Evolutionary conservation across 495 filamentous ascomycete species (phyloP), one percentile per base, ranked within the genome.

Genomic region (Peziza echinospora): DNA sequence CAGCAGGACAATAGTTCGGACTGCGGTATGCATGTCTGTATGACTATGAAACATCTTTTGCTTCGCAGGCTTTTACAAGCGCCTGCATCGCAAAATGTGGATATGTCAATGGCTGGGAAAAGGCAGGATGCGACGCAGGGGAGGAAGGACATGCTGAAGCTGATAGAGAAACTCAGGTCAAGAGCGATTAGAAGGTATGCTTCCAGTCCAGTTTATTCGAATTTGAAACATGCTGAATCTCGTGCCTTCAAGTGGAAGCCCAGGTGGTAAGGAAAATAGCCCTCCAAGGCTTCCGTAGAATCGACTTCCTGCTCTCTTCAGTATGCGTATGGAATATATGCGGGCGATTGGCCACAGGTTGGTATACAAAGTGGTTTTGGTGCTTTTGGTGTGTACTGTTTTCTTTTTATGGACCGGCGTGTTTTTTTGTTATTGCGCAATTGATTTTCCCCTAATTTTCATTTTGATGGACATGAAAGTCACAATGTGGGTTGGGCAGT

Each of bases 21-120:
- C 64, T 99, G 91, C 58, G 91, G 91, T 11, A 84, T 99, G 0
- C 94, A 84, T 60, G 91, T 99, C 1, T 96, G 91, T 60, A 71
- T 93, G 52, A 70, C 80, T 47, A 99, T 96, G 86, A 71, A 81
- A 30, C 75, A 93, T 61, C 63, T 99, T 13, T 72, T 97, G 17
- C 62, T 93, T 26, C 83, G 81, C 62, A 69, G 80, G 41, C 64
- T 99, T n/a, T 63, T 99, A 39, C 70, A 66, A 40, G 82, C 80
- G 3, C 77, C 81, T 53, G 71, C 76, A 1, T 71, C 70, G 44
- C 72, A 84, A 58, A 89, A 89, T 61, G 74, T 94, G n/a, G 84
- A 75, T 51, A 94, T 96, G 86, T 84, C 77, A 50, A 78, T 99
- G 68, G 76, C 71, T 0, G 78, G 78, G 10, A 80, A 78, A 54